A percentile compares a stretch with the other conserved stretches of the same genome.
phyloP scores from a whole-genome alignment of 2,329 filamentous ascomycete species.

The Alternaria panax region DNA sequence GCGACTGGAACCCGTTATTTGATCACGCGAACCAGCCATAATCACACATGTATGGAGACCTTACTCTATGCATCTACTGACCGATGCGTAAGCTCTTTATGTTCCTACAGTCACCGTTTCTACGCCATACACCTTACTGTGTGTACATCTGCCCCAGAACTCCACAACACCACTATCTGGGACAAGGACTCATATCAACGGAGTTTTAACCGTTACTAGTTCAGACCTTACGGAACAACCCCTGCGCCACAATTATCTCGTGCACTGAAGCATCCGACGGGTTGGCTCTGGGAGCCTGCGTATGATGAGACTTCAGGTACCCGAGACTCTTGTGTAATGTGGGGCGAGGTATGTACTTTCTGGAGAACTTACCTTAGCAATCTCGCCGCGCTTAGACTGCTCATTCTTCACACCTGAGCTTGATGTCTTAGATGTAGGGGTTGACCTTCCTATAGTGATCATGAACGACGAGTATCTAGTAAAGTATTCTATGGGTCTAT shows the following conservation, averaged over 20 bases:
- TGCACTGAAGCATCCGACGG: slow-evolving; percentile 11
- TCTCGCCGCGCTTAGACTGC: slow-evolving; percentile 26
- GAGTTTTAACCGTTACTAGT: background rate
- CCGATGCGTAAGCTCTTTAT: background rate
- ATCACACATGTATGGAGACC: background rate
- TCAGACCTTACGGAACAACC: background rate
- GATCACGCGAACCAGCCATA: slow-evolving; percentile 9
- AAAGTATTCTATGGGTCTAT: slow-evolving; percentile 21
- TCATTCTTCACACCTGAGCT: slow-evolving; percentile 30
- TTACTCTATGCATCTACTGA: background rate
- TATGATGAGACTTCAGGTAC: slow-evolving; percentile 23
- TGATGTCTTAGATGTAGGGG: slow-evolving; percentile 28
- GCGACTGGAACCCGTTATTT: background rate
- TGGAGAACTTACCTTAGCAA: slow-evolving; percentile 28
- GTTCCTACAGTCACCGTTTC: background rate
- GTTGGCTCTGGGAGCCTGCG: slow-evolving; percentile 12
- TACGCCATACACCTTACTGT: background rate
- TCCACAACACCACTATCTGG: background rate
- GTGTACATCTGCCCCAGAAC: background rate
- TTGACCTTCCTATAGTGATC: slow-evolving; percentile 36
- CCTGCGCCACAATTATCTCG: background rate
- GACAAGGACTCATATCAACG: background rate
- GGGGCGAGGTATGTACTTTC: slow-evolving; percentile 38
- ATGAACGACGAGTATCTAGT: slow-evolving; percentile 28
- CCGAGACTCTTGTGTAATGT: slow-evolving; percentile 25